These are phyloP conservation scores for Triticum urartu DNA, from an alignment of 176 grass and related monocot species.

Conservation along the genomic window DNA sequence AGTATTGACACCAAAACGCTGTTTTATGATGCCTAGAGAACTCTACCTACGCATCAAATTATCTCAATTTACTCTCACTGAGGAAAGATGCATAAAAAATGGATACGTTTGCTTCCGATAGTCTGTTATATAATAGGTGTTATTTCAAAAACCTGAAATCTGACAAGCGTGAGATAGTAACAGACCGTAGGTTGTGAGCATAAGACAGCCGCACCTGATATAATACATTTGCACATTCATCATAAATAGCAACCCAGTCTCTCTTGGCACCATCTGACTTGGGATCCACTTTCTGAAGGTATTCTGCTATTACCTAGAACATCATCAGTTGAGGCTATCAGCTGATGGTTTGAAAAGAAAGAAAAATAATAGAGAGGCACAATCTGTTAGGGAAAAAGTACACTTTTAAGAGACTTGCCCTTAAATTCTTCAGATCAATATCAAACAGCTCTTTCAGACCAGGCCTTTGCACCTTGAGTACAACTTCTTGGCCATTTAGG, in stretches of 20 bases:
- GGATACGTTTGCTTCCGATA: background rate
- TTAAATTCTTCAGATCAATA: conserved; percentile 98
- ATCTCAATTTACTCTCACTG: background rate
- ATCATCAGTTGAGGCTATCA: conserved; percentile 32
- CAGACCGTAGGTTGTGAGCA: conserved; percentile 11
- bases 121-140: background rate
- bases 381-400: conserved; percentile 3
- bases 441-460: conserved; percentile 96
- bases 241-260: conserved; percentile 99
- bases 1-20: background rate
- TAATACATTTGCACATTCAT: conserved; percentile 90
- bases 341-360: conserved; percentile 28
- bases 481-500: conserved; percentile 86
- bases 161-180: conserved; percentile 11
- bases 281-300: conserved; percentile 97
- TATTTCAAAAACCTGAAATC: background rate
- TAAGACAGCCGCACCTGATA: conserved; percentile 49
- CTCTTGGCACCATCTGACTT: conserved; percentile 98
- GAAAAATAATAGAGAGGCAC: background rate
- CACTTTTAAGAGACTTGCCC: conserved; percentile 43
- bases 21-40: background rate
- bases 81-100: conserved; percentile 8
- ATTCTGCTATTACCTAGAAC: conserved; percentile 92
- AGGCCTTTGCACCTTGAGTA: conserved; percentile 97
- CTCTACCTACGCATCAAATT: background rate